These are phyloP conservation scores for Tylopilus subfusipes DNA, from an alignment of 768 basidiomycete species.

Conservation along the genomic window DNA sequence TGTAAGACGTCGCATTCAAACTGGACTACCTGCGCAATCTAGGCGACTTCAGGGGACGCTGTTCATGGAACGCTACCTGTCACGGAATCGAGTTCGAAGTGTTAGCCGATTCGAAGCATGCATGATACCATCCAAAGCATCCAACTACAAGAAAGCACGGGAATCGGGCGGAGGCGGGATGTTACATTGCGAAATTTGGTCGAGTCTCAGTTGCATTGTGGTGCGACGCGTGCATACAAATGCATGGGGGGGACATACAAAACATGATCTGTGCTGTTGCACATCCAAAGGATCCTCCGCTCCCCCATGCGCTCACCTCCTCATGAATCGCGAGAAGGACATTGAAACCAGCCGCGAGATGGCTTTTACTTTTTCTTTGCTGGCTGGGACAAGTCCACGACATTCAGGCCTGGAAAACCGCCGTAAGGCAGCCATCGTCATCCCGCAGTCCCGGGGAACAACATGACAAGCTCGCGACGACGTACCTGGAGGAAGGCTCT, in stretches of 20 bases:
- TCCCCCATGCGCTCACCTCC: neutral
- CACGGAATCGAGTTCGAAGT: too few species aligned
- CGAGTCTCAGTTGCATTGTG: conserved; percentile 15
- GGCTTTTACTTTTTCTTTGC: conserved; percentile 67
- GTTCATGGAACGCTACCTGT: too few species aligned
- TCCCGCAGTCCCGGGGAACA: neutral
- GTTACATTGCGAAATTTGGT: conserved; percentile 1
- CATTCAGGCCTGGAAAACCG: conserved; percentile 56
- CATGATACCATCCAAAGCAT: neutral
- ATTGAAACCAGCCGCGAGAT: conserved; percentile 1
- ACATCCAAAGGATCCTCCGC: conserved; percentile 1
- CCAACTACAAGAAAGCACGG: too few species aligned
- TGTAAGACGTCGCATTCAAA: neutral
- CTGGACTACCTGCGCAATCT: neutral
- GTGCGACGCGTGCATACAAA: conserved; percentile 16
- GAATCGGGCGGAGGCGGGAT: neutral
- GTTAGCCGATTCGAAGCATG: neutral
- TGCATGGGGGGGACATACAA: conserved; percentile 17
- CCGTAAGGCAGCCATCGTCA: neutral
- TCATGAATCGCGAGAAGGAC: neutral
- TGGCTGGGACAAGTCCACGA: conserved; percentile 60
- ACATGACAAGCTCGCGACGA: neutral
- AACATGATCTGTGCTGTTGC: conserved; percentile 12
- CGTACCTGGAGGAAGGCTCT: conserved; percentile 92
- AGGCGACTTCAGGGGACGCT: too few species aligned